Evolutionary conservation across 441 rosid genomes (phyloP).

Genomic region (Metrosideros polymorpha): DNA sequence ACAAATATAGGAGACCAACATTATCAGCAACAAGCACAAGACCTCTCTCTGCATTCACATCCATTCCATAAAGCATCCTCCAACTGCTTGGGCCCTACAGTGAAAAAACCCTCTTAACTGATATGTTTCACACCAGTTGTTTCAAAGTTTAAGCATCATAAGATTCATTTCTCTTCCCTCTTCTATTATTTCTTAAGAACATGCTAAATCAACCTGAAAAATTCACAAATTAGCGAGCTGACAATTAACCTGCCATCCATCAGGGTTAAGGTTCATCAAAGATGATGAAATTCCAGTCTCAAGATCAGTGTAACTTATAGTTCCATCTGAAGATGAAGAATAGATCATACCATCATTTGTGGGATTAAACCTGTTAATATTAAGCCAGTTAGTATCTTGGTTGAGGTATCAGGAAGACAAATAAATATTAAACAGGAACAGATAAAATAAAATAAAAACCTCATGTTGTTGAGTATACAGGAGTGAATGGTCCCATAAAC

Average conservation of each 20-base stretch:
- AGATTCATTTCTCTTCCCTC: neutral
- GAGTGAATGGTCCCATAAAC: conserved; percentile 77
- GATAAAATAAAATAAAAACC: conserved; percentile 18
- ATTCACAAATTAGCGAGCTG: neutral
- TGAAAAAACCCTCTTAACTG: neutral
- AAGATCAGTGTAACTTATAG: conserved; percentile 78
- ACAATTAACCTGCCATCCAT: conserved; percentile 78
- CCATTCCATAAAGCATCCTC: conserved; percentile 97
- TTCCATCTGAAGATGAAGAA: conserved; percentile 93
- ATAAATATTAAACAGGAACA: neutral
- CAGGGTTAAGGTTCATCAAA: conserved; percentile 74
- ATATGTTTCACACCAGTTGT: neutral
- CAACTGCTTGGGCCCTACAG: conserved; percentile 59
- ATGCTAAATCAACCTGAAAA: neutral
- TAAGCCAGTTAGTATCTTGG: neutral
- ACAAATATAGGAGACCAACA: conserved; percentile 78
- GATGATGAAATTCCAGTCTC: conserved; percentile 83
- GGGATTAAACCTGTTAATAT: conserved; percentile 54
- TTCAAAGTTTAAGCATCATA: neutral
- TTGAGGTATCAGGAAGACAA: neutral
- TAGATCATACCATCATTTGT: conserved; percentile 66
- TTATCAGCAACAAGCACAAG: conserved; percentile 75
- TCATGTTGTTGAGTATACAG: conserved; percentile 82
- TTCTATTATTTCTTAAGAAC: neutral
- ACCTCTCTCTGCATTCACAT: conserved; percentile 68